Base-by-base conservation (phyloP, 495 filamentous ascomycete species). In the Aeminium ludgeri region DNA sequence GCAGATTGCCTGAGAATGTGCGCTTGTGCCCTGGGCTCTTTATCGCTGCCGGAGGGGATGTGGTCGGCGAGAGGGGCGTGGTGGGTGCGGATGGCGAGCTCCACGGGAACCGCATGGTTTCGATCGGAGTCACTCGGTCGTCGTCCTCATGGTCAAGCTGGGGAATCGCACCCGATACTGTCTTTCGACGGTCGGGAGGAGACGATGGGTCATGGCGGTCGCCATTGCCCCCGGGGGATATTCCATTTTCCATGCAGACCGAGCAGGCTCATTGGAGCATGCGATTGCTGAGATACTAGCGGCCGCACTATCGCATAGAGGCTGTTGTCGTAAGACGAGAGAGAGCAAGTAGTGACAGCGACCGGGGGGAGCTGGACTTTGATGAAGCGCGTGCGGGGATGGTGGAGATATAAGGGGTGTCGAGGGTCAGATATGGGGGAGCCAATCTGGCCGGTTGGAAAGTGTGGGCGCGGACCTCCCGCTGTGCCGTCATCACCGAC, bases 1-100 rank as follows among this genome's bases (percentile, higher is more conserved):
- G 65, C 50, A 71, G 68, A 44, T 70, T 76, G 39, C 74, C 76
- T 3, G 80, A 81, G 20, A 75, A 53, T 51, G 63, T 79, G 53
- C 76, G 68, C 54, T 69, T 79, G 60, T 80, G 77, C 38, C 63
- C 58, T 7, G 25, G n/a, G 11, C 8, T 12, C 18, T 16, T 28
- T 13, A n/a, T 19, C 18, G 46, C 2, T 19, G 45, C 12, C 1
- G 30, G 10, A 28, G 41, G 33, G 11, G 45, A 12, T 13, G 32
- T 15, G 18, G n/a, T 23, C 4, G 31, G 20, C 13, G 30, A 42
- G n/a, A 35, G 32, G 8, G 46, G 46, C 13, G 46, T 16, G 6
- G 41, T 23, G 6, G 46, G 40, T 18, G 34, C 40, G 12, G 41
- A 38, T 12, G 48, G 35, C 2, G 46, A 23, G 19, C 34, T 45